These are phyloP conservation scores for Phaeotremella fagi DNA, from an alignment of 768 basidiomycete genomes.

Conservation along the genomic window DNA sequence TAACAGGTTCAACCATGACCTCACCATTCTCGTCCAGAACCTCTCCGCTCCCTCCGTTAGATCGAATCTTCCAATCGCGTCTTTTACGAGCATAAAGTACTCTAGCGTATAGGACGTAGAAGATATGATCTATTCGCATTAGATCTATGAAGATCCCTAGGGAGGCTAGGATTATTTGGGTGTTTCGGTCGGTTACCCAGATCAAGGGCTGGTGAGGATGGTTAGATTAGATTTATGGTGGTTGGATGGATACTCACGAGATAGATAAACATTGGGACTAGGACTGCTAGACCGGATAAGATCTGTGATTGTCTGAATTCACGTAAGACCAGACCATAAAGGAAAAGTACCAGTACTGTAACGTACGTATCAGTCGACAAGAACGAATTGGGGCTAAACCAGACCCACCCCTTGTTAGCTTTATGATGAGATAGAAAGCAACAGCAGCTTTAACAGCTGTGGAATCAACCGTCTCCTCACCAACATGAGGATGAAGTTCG, in stretches of 20 bases:
- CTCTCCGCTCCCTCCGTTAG: background rate
- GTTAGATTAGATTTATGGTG: background rate
- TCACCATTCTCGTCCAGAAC: background rate
- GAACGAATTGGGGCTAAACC: background rate
- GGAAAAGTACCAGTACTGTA: conserved; percentile 12
- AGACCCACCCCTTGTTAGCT: conserved; percentile 25
- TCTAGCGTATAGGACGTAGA: conserved; percentile 5
- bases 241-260: conserved; percentile 7
- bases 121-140: conserved; percentile 14
- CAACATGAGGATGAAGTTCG: conserved; percentile 8
- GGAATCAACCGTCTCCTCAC: conserved; percentile 11
- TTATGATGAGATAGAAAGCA: conserved; percentile 29
- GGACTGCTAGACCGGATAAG: conserved; percentile 11
- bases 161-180: conserved; percentile 26
- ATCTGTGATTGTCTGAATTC: conserved; percentile 17
- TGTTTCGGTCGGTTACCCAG: conserved; percentile 12
- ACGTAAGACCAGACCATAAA: conserved; percentile 14
- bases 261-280: conserved; percentile 19
- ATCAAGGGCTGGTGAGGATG: conserved; percentile 16
- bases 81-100: background rate
- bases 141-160: conserved; percentile 20
- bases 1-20: background rate
- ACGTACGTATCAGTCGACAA: background rate
- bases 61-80: background rate
- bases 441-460: conserved; percentile 22